Evolutionary conservation across 2,329 filamentous ascomycete species (phyloP), one percentile per base, ranked within the genome.

Genomic region (Arthrobotrys sphaeroides): DNA sequence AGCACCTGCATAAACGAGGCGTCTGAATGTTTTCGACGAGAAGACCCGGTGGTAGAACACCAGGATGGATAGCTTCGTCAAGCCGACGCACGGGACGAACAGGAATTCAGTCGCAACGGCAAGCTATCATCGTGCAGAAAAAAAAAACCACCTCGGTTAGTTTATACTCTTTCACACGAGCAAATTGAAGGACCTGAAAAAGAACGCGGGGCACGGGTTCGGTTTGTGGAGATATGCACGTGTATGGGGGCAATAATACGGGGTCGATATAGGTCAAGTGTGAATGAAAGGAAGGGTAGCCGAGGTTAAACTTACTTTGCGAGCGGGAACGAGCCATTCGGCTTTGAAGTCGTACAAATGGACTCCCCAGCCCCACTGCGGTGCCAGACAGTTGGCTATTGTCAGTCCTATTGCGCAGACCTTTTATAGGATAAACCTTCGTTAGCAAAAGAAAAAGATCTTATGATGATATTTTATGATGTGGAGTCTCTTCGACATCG

Each of bases 41-140:
- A 76, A 76, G n/a, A 84, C 82, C 9, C 83, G 80, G 1, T 84
- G 79, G 68, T 84, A 84, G 28, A 82, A 83, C 2, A 81, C 67
- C 1, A 84, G 80, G 28, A 84, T 84, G 0, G 83, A 84, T 1
- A 82, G 64, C 69, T 84, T 84, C 16, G 82, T 81, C 1, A 84
- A 73, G 0, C 80, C 80, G 0, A 83, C 84, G 4, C 83, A 81
- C 20, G 83, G 81, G 5, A 84, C 51, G 70, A 84, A 84, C 5
- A 84, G 78, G 13, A 81, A 82, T 78, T 84, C 83, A 0, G 79
- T 82, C 4, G 83, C 82, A 10, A 84, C 80, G 10, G 83, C 84
- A 12, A 84, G 80, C 73, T 84, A 78, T 2, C 28, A 33, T 33
- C 10, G 28, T 33, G 28, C n/a, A n/a, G n/a, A 51, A n/a, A 51